Evolutionary conservation across 495 filamentous ascomycete genomes (phyloP), one percentile per base, ranked within the genome.

Genomic region (Podospora bellae-mahoneyi): DNA sequence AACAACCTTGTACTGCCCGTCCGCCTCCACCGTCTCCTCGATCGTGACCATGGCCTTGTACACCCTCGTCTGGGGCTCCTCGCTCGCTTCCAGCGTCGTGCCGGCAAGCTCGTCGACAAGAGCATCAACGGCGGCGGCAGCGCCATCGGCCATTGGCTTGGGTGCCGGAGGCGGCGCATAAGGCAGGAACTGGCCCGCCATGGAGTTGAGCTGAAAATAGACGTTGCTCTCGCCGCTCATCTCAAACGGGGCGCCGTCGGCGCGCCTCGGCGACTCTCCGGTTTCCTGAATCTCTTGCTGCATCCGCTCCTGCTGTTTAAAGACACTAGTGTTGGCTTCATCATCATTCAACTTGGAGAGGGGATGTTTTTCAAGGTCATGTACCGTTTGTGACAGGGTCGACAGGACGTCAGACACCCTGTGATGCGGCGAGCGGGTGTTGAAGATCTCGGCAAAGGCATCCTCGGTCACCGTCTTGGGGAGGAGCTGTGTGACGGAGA

Each of bases 41-140:
- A 97, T 90, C 4, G 91, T 92, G 68, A 97, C 84, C 60, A 91
- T 86, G 62, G 92, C 89, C 67, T 90, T 93, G 80, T 91, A 96
- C 62, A 85, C 83, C 64, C 87, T 87, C 71, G 87, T 84, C 55
- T 82, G 82, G 5, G 78, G 71, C 30, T 75, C 69, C 13, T 78
- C 75, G 34, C 73, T 64, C n/a, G n/a, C 5, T 5, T 19, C 55
- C 6, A 26, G n/a, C 5, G 16, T 26, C 6, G 55, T 20, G 32
- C 68, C 69, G 64, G 73, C 73, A 61, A 75, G 70, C 73, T 83
- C 74, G 62, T 82, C 77, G 64, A 74, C 72, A 27, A 69, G 59
- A 62, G 73, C 64, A 39, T 65, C 72, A 56, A 70, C 68, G 60
- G 74, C 71, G 44, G 73, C 72, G 60, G 74, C 75, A 16, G 78